Evolutionary conservation across 106 monocot species (phyloP), one percentile per base, ranked within the genome.

Genomic region (Dendrobium chrysotoxum): DNA sequence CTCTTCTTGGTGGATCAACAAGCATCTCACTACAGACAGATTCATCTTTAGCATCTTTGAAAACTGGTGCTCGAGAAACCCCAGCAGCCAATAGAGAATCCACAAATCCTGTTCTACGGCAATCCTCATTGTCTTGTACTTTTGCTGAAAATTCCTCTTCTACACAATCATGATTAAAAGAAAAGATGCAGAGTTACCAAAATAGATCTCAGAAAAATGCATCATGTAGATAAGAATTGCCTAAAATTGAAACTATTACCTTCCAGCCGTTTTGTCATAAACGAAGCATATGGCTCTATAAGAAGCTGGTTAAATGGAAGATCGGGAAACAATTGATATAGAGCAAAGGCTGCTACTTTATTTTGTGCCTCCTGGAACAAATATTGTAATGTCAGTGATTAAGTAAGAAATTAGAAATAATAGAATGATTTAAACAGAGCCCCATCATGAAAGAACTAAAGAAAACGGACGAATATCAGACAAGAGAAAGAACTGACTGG

Each of bases 331-430:
- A 99, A 85, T 79, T 84, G 86, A 85, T 54, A 88, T 82, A 99
- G 89, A 66, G 93, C 93, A 88, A 88, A 95, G 46, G 95, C 83
- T 74, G 99, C 95, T 15, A 93, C 88, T 77, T 71, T 88, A 81
- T 91, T 95, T 75, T 99, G 99, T 80, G 90, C 92, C 80, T 87
- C 91, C 95, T 99, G 84, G 31, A 84, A 77, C 47, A 25, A 82
- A 53, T 5, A 11, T 41, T 4, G 15, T 72, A 41, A 57, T 23
- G 61, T 28, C 38, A 25, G 13, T 55, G 65, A 35, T 58, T 78
- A 28, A 17, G 41, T 76, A 28, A 40, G 47, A 31, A 35, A 35
- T 70, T 70, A 70, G 5, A 70, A 70, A 70, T 70, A 70, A 35
- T 31, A 35, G 31, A 35, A 35, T 35, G 25, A 23, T 70, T 70